Base-by-base conservation (phyloP, 345 rosid genomes). In the Linum lewisii region DNA sequence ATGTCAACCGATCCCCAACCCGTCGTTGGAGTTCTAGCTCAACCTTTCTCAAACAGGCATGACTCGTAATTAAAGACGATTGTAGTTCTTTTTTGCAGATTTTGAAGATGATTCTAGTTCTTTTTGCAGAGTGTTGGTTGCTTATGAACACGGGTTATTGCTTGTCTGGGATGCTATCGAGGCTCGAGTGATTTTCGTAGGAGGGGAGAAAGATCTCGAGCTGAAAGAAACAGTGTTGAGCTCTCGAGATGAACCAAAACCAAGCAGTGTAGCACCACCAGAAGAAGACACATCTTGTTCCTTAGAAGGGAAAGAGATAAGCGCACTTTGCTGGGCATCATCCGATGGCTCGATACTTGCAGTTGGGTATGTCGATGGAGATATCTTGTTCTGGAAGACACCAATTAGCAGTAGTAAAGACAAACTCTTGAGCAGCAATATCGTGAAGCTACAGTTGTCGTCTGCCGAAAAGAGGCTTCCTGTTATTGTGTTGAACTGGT, bases 351-450 rank as follows among this genome's bases (percentile, higher is more conserved):
- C 97, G 49, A 67, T 85, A 74, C 83, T 87, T 68, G 91, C 91
- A 19, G 94, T 84, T 59, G 97, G 97, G 62, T 90, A 85, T 76
- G 77, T 82, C 21, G 97, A 87, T 68, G 96, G 97, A 29, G 97
- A 90, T 74, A 81, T 87, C 71, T 51, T 84, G 74, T 77, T 90
- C 59, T 87, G 95, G 97, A 79, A 82, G 68, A 68, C 80, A 53
- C 74, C 79, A 59, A 51, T 45, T 51, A 25, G 56, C 34, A 29
- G 34, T 29, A 4, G 7, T 5, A 29, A 70, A 64, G 66, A 70
- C 50, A 77, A 77, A 53, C 61, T 58, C 56, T 77, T 78, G 63
- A 78, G 75, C 60, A 74, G 65, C 72, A 70, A 75, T 70, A 79
- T 80, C 62, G 80, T 82, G 69, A 87, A 79, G 80, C 75, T 90